phyloP scores from a whole-genome alignment of 345 rosid genomes.

The Acer campestre region DNA sequence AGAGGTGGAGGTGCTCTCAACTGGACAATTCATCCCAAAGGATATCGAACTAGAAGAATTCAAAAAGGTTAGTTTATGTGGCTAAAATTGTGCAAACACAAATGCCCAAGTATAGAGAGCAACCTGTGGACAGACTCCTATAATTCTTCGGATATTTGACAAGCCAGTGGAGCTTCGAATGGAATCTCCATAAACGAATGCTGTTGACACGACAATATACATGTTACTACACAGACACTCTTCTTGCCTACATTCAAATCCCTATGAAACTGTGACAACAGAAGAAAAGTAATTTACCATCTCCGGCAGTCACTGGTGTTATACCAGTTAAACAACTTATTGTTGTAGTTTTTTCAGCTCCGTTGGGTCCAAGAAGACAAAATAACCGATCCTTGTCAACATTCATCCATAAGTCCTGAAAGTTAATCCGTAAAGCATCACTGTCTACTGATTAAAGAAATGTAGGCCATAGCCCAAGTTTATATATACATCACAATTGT shows the following conservation, averaged over 20 bases:
- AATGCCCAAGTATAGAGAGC: neutral
- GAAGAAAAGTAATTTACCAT: conserved; percentile 47
- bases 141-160: conserved; percentile 74
- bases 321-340: conserved; percentile 65
- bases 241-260: neutral
- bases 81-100: conserved; percentile 8
- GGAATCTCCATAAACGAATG: conserved; percentile 72
- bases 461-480: neutral
- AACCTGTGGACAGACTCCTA: conserved; percentile 98
- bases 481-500: neutral
- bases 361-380: conserved; percentile 96
- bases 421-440: neutral
- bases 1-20: conserved; percentile 81
- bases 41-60: conserved; percentile 69
- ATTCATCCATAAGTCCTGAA: conserved; percentile 84
- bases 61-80: conserved; percentile 14
- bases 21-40: conserved; percentile 90
- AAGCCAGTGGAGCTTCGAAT: conserved; percentile 76
- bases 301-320: conserved; percentile 67
- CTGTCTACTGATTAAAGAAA: neutral
- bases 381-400: conserved; percentile 78
- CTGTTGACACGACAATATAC: conserved; percentile 38
- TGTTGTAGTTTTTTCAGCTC: conserved; percentile 92
- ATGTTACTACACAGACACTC: neutral
- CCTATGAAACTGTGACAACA: neutral